phyloP scores from a whole-genome alignment of 345 rosid species.

The Aegle marmelos region DNA sequence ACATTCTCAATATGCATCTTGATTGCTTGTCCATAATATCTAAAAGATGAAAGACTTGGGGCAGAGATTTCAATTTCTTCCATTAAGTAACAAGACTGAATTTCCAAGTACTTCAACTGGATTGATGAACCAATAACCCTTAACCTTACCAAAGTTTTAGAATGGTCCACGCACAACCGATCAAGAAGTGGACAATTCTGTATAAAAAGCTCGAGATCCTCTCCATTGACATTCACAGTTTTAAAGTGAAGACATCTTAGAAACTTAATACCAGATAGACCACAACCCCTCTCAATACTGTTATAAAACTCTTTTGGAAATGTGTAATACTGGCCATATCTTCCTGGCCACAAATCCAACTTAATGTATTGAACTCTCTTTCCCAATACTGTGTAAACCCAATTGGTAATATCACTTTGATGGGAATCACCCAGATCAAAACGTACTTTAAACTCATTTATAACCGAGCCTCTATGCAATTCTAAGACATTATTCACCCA shows the following conservation, averaged over 20 bases:
- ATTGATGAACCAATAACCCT: background rate
- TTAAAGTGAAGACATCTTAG: background rate
- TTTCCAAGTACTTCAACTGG: background rate
- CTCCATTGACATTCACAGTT: background rate
- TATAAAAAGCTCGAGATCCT: background rate
- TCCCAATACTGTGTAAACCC: background rate
- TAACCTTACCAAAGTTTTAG: background rate
- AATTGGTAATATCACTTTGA: background rate
- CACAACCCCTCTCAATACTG: background rate
- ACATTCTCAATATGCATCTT: background rate
- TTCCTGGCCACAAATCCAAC: background rate
- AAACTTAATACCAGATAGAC: background rate
- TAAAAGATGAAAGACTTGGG: background rate
- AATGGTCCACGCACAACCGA: background rate
- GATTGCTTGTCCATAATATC: background rate
- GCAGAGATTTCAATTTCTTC: background rate
- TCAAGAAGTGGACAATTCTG: constrained; percentile 2
- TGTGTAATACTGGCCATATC: background rate
- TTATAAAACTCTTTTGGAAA: background rate
- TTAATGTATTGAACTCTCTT: background rate
- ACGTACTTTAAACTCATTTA: background rate
- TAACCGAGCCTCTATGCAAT: background rate
- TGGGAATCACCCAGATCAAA: background rate
- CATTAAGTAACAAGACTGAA: background rate
- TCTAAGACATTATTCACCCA: background rate